Conservation (phyloP, 179 eudicot species). For the Nepenthes alata region DNA sequence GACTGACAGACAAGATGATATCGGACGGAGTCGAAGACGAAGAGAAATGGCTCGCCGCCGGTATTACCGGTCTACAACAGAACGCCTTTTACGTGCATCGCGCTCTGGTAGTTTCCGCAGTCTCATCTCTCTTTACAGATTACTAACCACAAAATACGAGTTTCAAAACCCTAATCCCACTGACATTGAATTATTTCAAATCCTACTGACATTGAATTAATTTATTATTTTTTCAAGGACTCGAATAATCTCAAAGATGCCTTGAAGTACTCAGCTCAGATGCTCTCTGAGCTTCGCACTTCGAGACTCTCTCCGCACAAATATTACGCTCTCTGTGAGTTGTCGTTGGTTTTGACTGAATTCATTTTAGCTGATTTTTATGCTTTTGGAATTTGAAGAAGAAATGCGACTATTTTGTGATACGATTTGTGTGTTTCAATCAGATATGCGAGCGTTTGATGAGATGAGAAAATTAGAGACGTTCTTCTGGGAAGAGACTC, state of each 20-base stretch:
- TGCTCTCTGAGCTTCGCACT: conserved; percentile 95
- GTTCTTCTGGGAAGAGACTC: conserved; percentile 73
- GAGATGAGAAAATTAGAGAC: conserved; percentile 83
- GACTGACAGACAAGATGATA: conserved; percentile 38
- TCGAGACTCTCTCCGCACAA: conserved; percentile 85
- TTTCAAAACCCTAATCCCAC: conserved; percentile 24
- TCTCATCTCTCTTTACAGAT: background rate
- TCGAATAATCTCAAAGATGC: conserved; percentile 87
- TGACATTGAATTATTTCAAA: too few relatives aligned
- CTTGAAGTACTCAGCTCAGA: conserved; percentile 81
- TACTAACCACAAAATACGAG: background rate
- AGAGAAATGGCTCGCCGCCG: conserved; percentile 82
- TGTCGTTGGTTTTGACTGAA: background rate
- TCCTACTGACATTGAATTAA: too few relatives aligned
- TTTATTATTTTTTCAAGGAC: conserved; percentile 37
- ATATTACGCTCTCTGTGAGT: conserved; percentile 83
- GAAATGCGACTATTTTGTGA: background rate
- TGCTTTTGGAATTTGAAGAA: background rate
- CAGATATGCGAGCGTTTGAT: conserved; percentile 99
- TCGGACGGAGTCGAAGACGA: conserved; percentile 74
- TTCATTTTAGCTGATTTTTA: background rate
- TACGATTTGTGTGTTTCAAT: background rate
- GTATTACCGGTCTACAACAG: conserved; percentile 84
- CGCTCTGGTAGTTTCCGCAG: conserved; percentile 47
- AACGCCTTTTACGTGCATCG: conserved; percentile 97